These are phyloP conservation scores for Xylariaceae sp. DNA, from an alignment of 2,329 filamentous ascomycete species.

Conservation along the genomic window DNA sequence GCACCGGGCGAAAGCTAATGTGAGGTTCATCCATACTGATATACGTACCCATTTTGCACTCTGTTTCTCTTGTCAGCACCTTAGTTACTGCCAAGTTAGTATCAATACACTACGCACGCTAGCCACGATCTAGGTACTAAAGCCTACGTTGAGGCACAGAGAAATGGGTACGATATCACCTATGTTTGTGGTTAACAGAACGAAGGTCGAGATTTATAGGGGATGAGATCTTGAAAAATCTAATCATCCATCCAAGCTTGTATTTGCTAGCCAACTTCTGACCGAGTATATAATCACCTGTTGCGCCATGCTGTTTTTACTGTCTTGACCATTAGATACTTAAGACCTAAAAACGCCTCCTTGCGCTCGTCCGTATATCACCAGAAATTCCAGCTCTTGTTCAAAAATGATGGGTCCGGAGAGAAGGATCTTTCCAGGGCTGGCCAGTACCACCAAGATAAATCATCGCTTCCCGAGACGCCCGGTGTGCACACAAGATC, in stretches of 20 bases:
- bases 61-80: background rate
- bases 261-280: conserved; percentile 8
- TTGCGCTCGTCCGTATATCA: background rate
- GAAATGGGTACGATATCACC: background rate
- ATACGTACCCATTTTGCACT: background rate
- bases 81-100: background rate
- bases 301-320: background rate
- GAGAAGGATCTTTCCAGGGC: conserved; percentile 7
- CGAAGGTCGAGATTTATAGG: background rate
- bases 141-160: background rate
- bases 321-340: background rate
- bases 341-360: background rate
- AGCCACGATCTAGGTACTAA: background rate
- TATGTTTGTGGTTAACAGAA: background rate
- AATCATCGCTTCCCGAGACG: conserved; percentile 19
- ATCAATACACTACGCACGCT: too few relatives aligned
- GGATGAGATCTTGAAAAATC: background rate
- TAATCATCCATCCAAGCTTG: conserved; percentile 8
- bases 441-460: conserved; percentile 9
- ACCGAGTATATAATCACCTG: conserved; percentile 2
- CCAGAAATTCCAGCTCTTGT: background rate
- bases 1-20: background rate
- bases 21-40: background rate
- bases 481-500: conserved; percentile 16
- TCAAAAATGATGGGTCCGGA: background rate